These are phyloP conservation scores for Galerina marginata DNA, from an alignment of 768 basidiomycete genomes.

Conservation along the genomic window DNA sequence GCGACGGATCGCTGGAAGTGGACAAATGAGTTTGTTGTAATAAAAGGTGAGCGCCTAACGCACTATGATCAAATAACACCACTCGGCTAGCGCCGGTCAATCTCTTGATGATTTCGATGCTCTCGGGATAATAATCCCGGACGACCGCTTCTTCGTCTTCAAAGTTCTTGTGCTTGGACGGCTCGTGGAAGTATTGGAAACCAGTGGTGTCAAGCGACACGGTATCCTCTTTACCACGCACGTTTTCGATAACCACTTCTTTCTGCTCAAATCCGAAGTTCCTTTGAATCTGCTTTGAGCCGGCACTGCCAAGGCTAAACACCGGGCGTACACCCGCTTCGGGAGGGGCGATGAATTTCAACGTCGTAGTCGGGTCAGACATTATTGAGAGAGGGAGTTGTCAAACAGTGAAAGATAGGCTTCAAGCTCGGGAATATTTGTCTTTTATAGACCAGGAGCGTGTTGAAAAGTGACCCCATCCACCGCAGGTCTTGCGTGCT, in stretches of 20 bases:
- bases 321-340: too few species aligned
- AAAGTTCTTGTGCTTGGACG: slow-evolving; percentile 55
- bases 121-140: slow-evolving; percentile 66
- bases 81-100: slow-evolving; percentile 64
- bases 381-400: too few species aligned
- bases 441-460: too few species aligned
- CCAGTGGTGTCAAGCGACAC: slow-evolving; percentile 55
- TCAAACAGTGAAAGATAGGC: too few species aligned
- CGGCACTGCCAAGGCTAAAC: too few species aligned
- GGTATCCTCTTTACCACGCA: slow-evolving; percentile 54
- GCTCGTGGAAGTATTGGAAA: slow-evolving; percentile 48
- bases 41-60: slow-evolving; percentile 21
- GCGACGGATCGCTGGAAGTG: slow-evolving; percentile 49
- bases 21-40: neutral
- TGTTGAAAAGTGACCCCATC: too few species aligned
- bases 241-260: slow-evolving; percentile 52
- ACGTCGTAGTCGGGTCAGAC: too few species aligned
- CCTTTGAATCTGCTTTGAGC: too few species aligned
- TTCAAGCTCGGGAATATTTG: too few species aligned
- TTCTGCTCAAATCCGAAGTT: slow-evolving; percentile 19
- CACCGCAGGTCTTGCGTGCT: too few species aligned
- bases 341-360: too few species aligned
- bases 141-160: slow-evolving; percentile 55
- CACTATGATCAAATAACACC: slow-evolving; percentile 68
- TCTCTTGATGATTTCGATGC: slow-evolving; percentile 60